phyloP scores from a whole-genome alignment of 768 basidiomycete genomes.

The Rhizopogon roseolus region DNA sequence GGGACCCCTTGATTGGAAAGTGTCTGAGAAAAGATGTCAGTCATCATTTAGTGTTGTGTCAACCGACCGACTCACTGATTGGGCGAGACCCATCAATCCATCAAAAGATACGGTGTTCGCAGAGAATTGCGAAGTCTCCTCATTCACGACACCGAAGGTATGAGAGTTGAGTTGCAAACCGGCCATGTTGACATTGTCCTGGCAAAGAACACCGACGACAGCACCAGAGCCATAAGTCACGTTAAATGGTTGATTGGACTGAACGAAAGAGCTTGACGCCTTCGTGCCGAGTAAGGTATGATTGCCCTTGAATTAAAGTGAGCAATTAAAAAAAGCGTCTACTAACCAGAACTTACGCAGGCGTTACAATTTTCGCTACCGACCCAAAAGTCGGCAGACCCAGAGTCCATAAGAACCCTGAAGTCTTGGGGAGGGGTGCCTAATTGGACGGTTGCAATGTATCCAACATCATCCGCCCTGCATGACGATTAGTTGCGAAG shows the following conservation, averaged over 20 bases:
- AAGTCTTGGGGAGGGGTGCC: conserved; percentile 62
- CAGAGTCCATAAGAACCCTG: conserved; percentile 63
- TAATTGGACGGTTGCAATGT: conserved; percentile 54
- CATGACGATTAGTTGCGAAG: neutral
- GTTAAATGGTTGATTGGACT: conserved; percentile 44
- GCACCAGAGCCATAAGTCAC: conserved; percentile 68
- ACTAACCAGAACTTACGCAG: conserved; percentile 31
- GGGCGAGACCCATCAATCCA: conserved; percentile 74
- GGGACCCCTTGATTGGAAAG: conserved; percentile 60
- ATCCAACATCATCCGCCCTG: conserved; percentile 51
- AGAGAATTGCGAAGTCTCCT: conserved; percentile 62
- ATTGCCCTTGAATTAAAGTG: conserved; percentile 40
- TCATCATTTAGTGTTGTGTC: neutral
- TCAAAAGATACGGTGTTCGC: conserved; percentile 48
- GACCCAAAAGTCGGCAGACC: conserved; percentile 67
- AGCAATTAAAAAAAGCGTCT: conserved; percentile 1
- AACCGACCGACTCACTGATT: conserved; percentile 45
- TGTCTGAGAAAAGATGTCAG: conserved; percentile 24
- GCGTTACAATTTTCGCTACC: conserved; percentile 47
- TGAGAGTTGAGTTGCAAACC: conserved; percentile 54
- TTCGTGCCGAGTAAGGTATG: conserved; percentile 63
- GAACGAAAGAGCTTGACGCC: conserved; percentile 59
- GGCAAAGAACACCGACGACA: conserved; percentile 60
- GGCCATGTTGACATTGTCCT: conserved; percentile 60
- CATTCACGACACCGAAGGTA: conserved; percentile 61